Conservation (phyloP, 768 basidiomycete genomes). For the Calocybe indica region DNA sequence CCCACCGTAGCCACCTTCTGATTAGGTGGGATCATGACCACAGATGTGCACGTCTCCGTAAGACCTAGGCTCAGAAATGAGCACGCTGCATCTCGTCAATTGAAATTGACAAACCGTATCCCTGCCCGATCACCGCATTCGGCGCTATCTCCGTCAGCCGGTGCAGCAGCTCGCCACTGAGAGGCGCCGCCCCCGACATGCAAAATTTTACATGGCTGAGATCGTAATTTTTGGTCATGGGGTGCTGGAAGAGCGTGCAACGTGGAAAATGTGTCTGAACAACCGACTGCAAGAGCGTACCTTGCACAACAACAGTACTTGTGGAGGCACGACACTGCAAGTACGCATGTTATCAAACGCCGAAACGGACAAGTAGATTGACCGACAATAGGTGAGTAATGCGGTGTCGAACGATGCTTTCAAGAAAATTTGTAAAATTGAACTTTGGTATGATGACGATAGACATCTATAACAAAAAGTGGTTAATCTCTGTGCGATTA, state of each 20-base stretch:
- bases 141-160: constrained; percentile 42
- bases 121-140: constrained; percentile 59
- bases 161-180: constrained; percentile 49
- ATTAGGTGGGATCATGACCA: constrained; percentile 38
- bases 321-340: constrained; percentile 56
- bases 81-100: not conserved
- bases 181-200: constrained; percentile 58
- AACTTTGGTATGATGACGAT: constrained; percentile 65
- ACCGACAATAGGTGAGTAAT: constrained; percentile 53
- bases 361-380: not conserved
- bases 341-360: not conserved
- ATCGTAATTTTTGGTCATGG: constrained; percentile 41
- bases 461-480: constrained; percentile 30
- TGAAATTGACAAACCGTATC: constrained; percentile 38
- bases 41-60: constrained; percentile 56
- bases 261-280: constrained; percentile 1
- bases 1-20: constrained; percentile 45
- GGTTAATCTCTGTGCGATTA: not conserved
- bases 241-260: constrained; percentile 32
- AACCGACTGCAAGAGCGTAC: constrained; percentile 20
- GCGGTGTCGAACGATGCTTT: constrained; percentile 47
- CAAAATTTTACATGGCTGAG: constrained; percentile 46
- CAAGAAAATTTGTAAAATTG: constrained; percentile 46
- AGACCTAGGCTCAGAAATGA: constrained; percentile 33
- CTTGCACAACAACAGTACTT: constrained; percentile 63